phyloP scores from a whole-genome alignment of 352 stramenopile species.

The Phytopythium boreale region DNA sequence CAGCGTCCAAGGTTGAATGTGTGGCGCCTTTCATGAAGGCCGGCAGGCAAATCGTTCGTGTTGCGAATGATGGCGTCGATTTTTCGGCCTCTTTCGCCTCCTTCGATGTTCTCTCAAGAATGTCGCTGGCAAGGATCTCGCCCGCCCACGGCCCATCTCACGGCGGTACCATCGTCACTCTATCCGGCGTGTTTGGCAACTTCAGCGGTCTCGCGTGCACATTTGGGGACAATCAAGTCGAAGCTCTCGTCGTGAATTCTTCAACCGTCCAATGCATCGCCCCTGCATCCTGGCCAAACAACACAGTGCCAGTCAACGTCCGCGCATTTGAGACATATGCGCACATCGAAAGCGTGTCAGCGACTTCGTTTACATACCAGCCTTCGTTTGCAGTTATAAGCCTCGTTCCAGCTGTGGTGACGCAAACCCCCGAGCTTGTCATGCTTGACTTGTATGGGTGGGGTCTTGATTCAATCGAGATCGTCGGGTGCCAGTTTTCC shows the following conservation, averaged over 20 bases:
- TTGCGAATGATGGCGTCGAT: slow-evolving; percentile 64
- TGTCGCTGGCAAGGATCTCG: slow-evolving; percentile 32
- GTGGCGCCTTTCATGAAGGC: slow-evolving; percentile 41
- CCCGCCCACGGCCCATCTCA: slow-evolving; percentile 23
- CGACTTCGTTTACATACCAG: slow-evolving; percentile 24
- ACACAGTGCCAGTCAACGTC: slow-evolving; percentile 17
- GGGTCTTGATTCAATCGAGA: slow-evolving; percentile 18
- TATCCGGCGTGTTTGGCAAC: slow-evolving; percentile 35
- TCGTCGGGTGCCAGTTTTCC: slow-evolving; percentile 30
- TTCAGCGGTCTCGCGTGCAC: slow-evolving; percentile 32
- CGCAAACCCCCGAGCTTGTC: slow-evolving; percentile 15
- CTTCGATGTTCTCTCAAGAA: slow-evolving; percentile 31
- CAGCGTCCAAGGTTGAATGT: slow-evolving; percentile 45
- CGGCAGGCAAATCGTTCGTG: slow-evolving; percentile 32
- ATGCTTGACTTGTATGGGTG: slow-evolving; percentile 26
- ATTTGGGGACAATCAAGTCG: slow-evolving; percentile 30
- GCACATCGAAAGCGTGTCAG: slow-evolving; percentile 7
- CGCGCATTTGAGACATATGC: slow-evolving; percentile 29
- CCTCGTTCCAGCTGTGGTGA: slow-evolving; percentile 30
- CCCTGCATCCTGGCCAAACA: slow-evolving; percentile 14
- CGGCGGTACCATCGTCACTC: slow-evolving; percentile 36
- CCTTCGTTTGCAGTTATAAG: slow-evolving; percentile 18
- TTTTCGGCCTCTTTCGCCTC: slow-evolving; percentile 20
- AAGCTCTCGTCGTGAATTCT: slow-evolving; percentile 16
- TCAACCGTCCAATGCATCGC: slow-evolving; percentile 33